phyloP scores from a whole-genome alignment of 352 stramenopile species.

The Elongisporangium anandrum region DNA sequence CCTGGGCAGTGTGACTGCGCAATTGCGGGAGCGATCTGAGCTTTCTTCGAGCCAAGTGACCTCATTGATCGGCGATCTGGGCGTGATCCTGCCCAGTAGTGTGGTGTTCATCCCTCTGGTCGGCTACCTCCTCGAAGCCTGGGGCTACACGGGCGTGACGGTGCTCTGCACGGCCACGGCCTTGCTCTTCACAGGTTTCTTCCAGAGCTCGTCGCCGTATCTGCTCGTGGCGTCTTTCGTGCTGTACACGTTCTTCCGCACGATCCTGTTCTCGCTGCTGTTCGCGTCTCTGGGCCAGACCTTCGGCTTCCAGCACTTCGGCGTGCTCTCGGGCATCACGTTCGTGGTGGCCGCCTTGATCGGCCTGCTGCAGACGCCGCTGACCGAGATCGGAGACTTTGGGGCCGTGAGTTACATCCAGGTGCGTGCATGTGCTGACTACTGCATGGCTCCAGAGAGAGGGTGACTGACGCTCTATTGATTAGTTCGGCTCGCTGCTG shows the following conservation, averaged over 20 bases:
- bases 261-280: conserved; percentile 79
- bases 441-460: no score
- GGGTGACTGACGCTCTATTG: no score
- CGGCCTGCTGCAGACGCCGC: conserved; percentile 58
- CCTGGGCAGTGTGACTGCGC: conserved; percentile 55
- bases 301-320: conserved; percentile 86
- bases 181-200: conserved; percentile 41
- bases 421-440: conserved; percentile 20
- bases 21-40: conserved; percentile 41
- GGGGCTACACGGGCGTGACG: conserved; percentile 58
- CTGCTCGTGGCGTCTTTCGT: conserved; percentile 56
- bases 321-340: conserved; percentile 68
- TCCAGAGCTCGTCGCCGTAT: conserved; percentile 21
- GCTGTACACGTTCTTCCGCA: conserved; percentile 76
- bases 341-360: conserved; percentile 68
- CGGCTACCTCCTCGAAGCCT: conserved; percentile 63
- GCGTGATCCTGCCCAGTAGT: conserved; percentile 58
- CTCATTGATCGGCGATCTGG: conserved; percentile 43
- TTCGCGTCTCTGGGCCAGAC: conserved; percentile 77
- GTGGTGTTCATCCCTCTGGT: conserved; percentile 74
- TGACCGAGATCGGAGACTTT: conserved; percentile 48
- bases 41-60: conserved; percentile 34
- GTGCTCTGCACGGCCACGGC: conserved; percentile 34
- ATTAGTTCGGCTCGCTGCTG: conserved; percentile 41
- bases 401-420: conserved; percentile 38